Evolutionary conservation across 176 grass and related monocot genomes (phyloP).

Genomic region (Aegilops bicornis): DNA sequence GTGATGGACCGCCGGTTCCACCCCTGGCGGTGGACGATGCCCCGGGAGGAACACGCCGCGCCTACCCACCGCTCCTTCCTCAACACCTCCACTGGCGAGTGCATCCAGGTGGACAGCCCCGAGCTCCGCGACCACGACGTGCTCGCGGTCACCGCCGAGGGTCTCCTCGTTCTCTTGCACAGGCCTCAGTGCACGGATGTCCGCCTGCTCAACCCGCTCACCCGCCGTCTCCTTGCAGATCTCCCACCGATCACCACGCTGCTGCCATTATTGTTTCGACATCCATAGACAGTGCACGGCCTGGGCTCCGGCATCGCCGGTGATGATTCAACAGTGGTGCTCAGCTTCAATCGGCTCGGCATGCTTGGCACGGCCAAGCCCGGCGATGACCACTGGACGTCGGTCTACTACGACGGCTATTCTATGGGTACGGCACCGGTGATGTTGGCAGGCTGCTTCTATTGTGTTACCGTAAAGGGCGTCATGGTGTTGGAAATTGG

Average conservation of each 20-base stretch:
- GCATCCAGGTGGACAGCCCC: background rate
- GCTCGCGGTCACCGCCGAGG: background rate
- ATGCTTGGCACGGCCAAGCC: background rate
- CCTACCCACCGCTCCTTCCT: background rate
- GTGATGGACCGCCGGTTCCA: background rate
- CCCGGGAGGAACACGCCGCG: too few species aligned
- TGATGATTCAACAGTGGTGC: background rate
- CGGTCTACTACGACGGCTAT: background rate
- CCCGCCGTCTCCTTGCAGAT: background rate
- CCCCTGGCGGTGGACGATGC: too few species aligned
- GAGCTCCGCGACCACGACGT: background rate
- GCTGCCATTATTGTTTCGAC: background rate
- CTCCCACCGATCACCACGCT: background rate
- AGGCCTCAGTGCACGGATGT: background rate
- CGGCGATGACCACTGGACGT: background rate
- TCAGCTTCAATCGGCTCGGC: background rate
- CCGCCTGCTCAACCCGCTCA: background rate
- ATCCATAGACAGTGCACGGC: background rate
- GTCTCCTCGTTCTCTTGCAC: background rate
- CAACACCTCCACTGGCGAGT: background rate
- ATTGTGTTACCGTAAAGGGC: background rate
- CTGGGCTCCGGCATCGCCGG: background rate
- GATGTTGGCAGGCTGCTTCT: background rate
- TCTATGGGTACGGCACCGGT: background rate
- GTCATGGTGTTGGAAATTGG: background rate